Conservation (phyloP, 1,284 basidiomycete species). For the Marasmius fiardii region DNA sequence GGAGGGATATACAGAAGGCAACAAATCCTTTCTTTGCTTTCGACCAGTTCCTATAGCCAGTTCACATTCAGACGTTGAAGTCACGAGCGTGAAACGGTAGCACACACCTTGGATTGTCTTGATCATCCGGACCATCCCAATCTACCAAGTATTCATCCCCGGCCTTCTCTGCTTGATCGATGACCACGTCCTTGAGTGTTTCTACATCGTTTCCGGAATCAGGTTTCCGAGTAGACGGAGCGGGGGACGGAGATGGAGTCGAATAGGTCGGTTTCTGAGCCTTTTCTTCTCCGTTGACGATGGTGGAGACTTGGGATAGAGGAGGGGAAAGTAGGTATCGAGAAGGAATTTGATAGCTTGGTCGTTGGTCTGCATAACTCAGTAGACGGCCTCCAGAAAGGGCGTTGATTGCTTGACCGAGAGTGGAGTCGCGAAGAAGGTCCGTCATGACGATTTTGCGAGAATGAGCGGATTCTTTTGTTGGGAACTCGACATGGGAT, state of each 20-base stretch:
- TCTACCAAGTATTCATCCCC: constrained; percentile 20
- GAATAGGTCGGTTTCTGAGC: not conserved
- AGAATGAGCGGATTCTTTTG: not conserved
- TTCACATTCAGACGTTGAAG: not conserved
- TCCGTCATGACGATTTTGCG: constrained; percentile 10
- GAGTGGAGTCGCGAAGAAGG: constrained; percentile 21
- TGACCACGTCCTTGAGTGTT: constrained; percentile 4
- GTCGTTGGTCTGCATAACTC: constrained; percentile 20
- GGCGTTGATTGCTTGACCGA: constrained; percentile 23
- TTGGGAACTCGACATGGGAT: not conserved
- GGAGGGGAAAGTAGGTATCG: constrained; percentile 12
- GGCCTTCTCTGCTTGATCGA: constrained; percentile 14
- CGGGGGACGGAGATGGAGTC: not conserved
- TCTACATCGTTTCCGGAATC: not conserved
- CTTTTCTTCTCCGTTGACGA: not conserved
- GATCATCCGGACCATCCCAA: constrained; percentile 29
- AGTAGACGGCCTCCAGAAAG: constrained; percentile 18
- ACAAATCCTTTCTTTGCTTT: constrained; percentile 29
- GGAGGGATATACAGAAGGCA: constrained; percentile 51
- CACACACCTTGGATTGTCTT: constrained; percentile 28
- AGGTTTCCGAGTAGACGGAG: not conserved
- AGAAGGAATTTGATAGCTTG: constrained; percentile 16
- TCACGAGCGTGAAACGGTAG: not conserved
- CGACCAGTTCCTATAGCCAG: constrained; percentile 25
- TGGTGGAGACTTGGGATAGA: constrained; percentile 10